Evolutionary conservation across 148 eudicot species (phyloP).

Genomic region (Fallopia convolvulus): DNA sequence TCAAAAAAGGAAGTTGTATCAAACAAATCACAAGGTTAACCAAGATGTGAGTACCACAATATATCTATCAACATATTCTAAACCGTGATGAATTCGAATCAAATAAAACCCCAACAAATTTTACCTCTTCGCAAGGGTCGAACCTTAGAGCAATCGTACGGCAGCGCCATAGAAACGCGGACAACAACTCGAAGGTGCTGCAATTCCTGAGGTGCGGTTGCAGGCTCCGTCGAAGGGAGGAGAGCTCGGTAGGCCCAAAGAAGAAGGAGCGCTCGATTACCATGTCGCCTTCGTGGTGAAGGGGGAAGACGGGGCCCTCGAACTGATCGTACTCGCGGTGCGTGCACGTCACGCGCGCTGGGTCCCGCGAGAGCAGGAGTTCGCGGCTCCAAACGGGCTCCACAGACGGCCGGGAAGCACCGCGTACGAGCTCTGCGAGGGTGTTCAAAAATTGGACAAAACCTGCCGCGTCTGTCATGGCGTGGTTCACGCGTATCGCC

Average conservation of each 20-base stretch:
- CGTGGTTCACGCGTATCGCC: conserved; percentile 20
- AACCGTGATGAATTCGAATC: too few relatives aligned
- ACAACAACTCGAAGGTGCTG: conserved; percentile 14
- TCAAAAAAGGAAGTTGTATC: too few relatives aligned
- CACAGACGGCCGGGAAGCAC: conserved; percentile 11
- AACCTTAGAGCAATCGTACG: conserved; percentile 16
- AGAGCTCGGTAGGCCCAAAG: background rate
- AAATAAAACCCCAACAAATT: too few relatives aligned
- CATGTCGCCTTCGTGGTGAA: background rate
- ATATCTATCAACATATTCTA: too few relatives aligned
- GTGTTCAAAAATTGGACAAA: conserved; percentile 24
- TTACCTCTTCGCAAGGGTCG: conserved; percentile 5
- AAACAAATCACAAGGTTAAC: too few relatives aligned
- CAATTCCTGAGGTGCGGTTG: background rate
- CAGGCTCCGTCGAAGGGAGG: conserved; percentile 6
- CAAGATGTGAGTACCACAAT: too few relatives aligned
- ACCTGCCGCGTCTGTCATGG: conserved; percentile 23
- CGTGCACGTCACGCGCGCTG: conserved; percentile 20
- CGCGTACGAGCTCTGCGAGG: conserved; percentile 24
- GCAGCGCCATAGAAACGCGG: conserved; percentile 25
- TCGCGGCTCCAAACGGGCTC: conserved; percentile 27
- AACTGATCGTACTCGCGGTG: conserved; percentile 4
- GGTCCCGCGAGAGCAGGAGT: conserved; percentile 18
- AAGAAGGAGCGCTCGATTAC: background rate
- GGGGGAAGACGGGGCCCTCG: background rate